Percentiles rank a stretch among this genome's conserved stretches.
Conservation (phyloP, 2,329 filamentous ascomycete genomes). For the Fusarium sp. region DNA sequence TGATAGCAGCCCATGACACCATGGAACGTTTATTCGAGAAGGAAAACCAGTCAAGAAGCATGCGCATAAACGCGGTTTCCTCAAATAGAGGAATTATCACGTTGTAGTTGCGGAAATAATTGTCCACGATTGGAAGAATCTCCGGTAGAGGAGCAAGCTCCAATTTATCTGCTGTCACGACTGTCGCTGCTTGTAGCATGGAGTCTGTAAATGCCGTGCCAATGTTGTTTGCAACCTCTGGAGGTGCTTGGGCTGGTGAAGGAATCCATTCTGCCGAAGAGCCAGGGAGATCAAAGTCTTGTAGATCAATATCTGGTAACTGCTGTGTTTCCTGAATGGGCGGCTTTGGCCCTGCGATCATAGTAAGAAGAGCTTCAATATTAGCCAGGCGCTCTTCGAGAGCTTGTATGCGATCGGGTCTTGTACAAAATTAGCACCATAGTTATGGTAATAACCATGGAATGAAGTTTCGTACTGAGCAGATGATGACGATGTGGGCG, state of each 20-base stretch:
- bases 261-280: background rate
- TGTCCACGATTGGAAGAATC: constrained; percentile 39
- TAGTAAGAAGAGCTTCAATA: constrained; percentile 36
- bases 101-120: constrained; percentile 43
- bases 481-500: background rate
- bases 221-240: background rate
- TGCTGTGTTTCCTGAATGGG: background rate
- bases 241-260: background rate
- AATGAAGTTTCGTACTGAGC: constrained; percentile 2
- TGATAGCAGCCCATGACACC: constrained; percentile 54
- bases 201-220: background rate
- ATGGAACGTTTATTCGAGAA: constrained; percentile 31
- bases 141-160: constrained; percentile 38
- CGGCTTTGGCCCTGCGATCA: background rate
- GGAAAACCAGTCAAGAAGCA: constrained; percentile 54
- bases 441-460: too few species aligned
- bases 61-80: constrained; percentile 52
- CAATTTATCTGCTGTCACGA: constrained; percentile 8
- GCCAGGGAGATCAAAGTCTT: background rate
- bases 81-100: constrained; percentile 53
- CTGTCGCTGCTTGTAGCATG: background rate
- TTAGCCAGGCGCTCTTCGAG: constrained; percentile 41
- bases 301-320: background rate
- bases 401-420: constrained; percentile 27
- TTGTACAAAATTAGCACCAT: constrained; percentile 1